These are phyloP conservation scores for Cytospora piceae DNA, from an alignment of 2,329 filamentous ascomycete genomes.

Conservation along the genomic window DNA sequence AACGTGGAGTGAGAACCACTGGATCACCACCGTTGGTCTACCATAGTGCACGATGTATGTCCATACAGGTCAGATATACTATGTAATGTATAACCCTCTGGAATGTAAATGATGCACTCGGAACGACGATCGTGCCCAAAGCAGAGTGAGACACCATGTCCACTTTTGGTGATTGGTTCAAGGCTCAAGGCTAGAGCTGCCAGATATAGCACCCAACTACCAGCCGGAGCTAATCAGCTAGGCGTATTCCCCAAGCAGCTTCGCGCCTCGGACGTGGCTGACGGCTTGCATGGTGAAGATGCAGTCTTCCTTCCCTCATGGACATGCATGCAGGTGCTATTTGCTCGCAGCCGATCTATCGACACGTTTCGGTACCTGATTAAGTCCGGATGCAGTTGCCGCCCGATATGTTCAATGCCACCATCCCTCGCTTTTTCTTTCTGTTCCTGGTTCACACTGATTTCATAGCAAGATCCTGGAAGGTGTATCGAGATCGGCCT, in stretches of 20 bases:
- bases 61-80: background rate
- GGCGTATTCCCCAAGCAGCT: background rate
- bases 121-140: background rate
- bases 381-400: background rate
- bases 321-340: background rate
- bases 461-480: background rate
- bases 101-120: background rate
- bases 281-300: background rate
- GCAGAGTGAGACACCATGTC: background rate
- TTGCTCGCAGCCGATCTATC: background rate
- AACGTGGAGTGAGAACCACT: slow-evolving; percentile 15
- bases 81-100: background rate
- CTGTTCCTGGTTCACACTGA: background rate
- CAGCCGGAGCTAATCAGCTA: background rate
- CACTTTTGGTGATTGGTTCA: background rate
- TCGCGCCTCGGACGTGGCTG: background rate
- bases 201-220: slow-evolving; percentile 1
- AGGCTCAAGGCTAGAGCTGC: background rate
- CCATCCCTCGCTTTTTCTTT: background rate
- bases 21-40: background rate
- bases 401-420: background rate
- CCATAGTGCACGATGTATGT: background rate
- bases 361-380: background rate
- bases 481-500: background rate
- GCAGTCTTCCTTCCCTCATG: background rate